These are phyloP conservation scores for Cladosporium sp. DNA, from an alignment of 2,329 filamentous ascomycete species.

Conservation along the genomic window DNA sequence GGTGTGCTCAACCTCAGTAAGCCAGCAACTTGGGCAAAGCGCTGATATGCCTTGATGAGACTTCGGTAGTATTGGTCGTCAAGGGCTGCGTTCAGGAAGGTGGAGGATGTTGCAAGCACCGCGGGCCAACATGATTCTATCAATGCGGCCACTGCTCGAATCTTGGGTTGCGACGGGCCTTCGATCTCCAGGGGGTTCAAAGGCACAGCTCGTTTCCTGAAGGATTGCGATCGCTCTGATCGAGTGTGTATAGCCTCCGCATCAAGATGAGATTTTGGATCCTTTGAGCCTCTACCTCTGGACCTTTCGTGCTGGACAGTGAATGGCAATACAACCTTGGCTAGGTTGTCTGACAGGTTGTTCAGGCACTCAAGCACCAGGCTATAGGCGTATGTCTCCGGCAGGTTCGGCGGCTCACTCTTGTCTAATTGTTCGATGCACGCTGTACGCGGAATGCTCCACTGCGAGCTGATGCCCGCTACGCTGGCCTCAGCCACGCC, in stretches of 20 bases:
- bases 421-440: constrained; percentile 96
- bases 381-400: constrained; percentile 91
- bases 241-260: constrained; percentile 30
- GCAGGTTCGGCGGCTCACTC: constrained; percentile 70
- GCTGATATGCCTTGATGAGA: constrained; percentile 86
- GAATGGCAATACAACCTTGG: constrained; percentile 85
- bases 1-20: constrained; percentile 78
- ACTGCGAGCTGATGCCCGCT: constrained; percentile 77
- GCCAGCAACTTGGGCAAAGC: constrained; percentile 90
- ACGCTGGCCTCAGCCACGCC: constrained; percentile 60
- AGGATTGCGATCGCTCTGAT: constrained; percentile 54
- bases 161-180: constrained; percentile 63
- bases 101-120: constrained; percentile 88
- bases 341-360: constrained; percentile 82
- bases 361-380: constrained; percentile 84
- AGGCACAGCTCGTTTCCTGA: constrained; percentile 69
- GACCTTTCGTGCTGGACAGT: constrained; percentile 71
- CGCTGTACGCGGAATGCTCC: constrained; percentile 79
- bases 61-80: constrained; percentile 93
- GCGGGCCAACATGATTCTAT: constrained; percentile 95
- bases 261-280: constrained; percentile 16
- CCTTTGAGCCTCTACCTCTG: constrained; percentile 26
- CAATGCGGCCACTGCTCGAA: constrained; percentile 72
- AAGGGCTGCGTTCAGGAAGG: constrained; percentile 84
- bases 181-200: constrained; percentile 75